Conservation (phyloP, 805 yeast species). For the Yamadazyma nakazawae region DNA sequence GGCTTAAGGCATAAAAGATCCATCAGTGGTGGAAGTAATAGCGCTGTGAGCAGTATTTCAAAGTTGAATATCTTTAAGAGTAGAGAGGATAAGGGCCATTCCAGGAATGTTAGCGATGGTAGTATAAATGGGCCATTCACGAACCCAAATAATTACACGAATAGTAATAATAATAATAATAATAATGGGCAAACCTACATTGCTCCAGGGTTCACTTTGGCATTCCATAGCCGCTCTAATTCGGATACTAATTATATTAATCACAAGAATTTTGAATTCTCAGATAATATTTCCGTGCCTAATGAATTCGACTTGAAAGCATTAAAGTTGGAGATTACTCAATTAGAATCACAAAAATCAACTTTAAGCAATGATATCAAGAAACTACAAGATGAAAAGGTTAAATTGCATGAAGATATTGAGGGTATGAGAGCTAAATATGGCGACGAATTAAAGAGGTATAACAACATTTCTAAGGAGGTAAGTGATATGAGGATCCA, state of each 20-base stretch:
- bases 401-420: constrained; percentile 11
- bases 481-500: constrained; percentile 47
- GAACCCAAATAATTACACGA: constrained; percentile 6
- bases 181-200: constrained; percentile 20
- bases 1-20: constrained; percentile 41
- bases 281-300: constrained; percentile 1
- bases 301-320: constrained; percentile 10
- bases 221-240: constrained; percentile 7
- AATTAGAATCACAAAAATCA: constrained; percentile 22
- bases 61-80: constrained; percentile 35
- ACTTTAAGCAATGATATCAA: constrained; percentile 11
- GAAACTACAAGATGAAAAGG: constrained; percentile 26
- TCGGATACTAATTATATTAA: constrained; percentile 10
- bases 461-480: constrained; percentile 40
- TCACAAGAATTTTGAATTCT: constrained; percentile 7
- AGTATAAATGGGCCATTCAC: constrained; percentile 17
- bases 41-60: constrained; percentile 18
- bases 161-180: constrained; percentile 7
- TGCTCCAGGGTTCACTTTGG: constrained; percentile 45
- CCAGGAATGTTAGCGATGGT: constrained; percentile 40
- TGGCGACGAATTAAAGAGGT: constrained; percentile 13
- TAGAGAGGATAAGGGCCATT: constrained; percentile 27
- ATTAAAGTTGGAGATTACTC: constrained; percentile 36
- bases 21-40: constrained; percentile 30
- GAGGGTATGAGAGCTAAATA: constrained; percentile 8